These are phyloP conservation scores for Starmerella bombicola DNA, from an alignment of 805 yeast species.

Conservation along the genomic window DNA sequence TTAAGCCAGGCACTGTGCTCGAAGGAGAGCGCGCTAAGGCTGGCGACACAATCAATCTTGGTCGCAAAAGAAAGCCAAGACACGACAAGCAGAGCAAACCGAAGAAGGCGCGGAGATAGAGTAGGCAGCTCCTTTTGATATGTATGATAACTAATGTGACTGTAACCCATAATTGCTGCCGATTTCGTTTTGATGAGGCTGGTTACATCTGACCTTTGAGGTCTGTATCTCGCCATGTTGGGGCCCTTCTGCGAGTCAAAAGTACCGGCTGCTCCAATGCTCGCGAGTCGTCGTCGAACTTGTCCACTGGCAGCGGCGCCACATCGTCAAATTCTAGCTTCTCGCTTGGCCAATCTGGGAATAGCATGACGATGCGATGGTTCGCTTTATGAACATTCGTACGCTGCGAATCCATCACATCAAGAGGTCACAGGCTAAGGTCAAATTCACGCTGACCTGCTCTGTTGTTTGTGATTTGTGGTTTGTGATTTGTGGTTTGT, in stretches of 20 bases:
- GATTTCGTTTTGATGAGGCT: no score
- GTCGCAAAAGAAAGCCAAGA: constrained; percentile 19
- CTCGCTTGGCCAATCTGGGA: constrained; percentile 26
- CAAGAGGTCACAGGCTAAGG: no score
- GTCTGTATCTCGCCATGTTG: constrained; percentile 21
- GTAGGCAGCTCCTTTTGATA: background rate
- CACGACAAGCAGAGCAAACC: constrained; percentile 6
- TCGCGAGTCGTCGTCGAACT: constrained; percentile 19
- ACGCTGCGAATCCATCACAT: constrained; percentile 27
- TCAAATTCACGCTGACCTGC: no score
- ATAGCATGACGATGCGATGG: constrained; percentile 23
- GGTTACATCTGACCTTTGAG: constrained; percentile 5
- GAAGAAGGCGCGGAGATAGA: constrained; percentile 1
- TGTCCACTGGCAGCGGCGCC: constrained; percentile 20
- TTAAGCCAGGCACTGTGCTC: constrained; percentile 11
- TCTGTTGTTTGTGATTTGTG: no score
- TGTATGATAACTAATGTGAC: no score
- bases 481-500: no score
- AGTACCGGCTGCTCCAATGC: constrained; percentile 18
- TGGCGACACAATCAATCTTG: constrained; percentile 16
- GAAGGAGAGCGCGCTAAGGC: constrained; percentile 28
- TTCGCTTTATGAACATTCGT: constrained; percentile 25
- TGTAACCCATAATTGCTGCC: no score
- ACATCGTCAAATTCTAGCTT: constrained; percentile 26
- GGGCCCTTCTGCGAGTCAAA: constrained; percentile 2